phyloP scores from a whole-genome alignment of 208 protist genomes.

The Crithidia sp. region DNA sequence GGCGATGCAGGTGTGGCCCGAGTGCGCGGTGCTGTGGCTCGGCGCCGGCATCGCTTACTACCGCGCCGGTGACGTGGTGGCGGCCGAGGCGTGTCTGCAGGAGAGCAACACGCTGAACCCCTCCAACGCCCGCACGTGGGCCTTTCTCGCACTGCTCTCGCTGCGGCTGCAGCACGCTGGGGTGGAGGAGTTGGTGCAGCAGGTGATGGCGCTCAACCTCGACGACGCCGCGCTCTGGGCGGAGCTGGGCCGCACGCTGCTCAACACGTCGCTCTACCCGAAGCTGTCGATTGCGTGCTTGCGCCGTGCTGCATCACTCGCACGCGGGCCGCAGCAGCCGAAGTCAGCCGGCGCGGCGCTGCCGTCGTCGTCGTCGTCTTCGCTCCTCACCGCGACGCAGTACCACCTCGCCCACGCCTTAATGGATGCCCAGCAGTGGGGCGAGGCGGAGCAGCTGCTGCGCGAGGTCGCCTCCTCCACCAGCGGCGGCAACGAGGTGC shows the following conservation, averaged over 20 bases:
- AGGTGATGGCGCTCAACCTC: constrained; percentile 64
- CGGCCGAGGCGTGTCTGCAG: constrained; percentile 87
- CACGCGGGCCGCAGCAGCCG: constrained; percentile 25
- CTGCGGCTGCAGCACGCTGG: constrained; percentile 49
- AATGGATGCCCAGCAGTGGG: constrained; percentile 40
- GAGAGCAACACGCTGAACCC: constrained; percentile 90
- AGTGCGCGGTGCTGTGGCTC: constrained; percentile 83
- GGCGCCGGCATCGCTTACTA: constrained; percentile 88
- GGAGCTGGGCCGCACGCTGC: constrained; percentile 78
- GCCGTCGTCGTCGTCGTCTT: neutral
- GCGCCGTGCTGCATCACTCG: constrained; percentile 47
- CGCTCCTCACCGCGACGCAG: constrained; percentile 35
- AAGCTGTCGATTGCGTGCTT: constrained; percentile 61
- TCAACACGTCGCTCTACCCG: constrained; percentile 36
- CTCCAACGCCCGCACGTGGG: constrained; percentile 87
- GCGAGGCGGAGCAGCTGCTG: constrained; percentile 65
- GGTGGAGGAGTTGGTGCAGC: constrained; percentile 67
- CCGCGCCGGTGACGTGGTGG: constrained; percentile 58
- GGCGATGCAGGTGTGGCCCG: constrained; percentile 74
- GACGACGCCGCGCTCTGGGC: constrained; percentile 64
- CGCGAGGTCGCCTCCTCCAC: constrained; percentile 33
- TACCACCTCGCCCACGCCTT: constrained; percentile 78
- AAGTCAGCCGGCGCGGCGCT: neutral
- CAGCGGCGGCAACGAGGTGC: constrained; percentile 54
- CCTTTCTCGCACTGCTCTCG: constrained; percentile 72